A percentile compares a stretch with the other conserved stretches of the same genome.
These are phyloP conservation scores for Clonostachys rhizophaga DNA, from an alignment of 2,329 filamentous ascomycete genomes.

Conservation along the genomic window DNA sequence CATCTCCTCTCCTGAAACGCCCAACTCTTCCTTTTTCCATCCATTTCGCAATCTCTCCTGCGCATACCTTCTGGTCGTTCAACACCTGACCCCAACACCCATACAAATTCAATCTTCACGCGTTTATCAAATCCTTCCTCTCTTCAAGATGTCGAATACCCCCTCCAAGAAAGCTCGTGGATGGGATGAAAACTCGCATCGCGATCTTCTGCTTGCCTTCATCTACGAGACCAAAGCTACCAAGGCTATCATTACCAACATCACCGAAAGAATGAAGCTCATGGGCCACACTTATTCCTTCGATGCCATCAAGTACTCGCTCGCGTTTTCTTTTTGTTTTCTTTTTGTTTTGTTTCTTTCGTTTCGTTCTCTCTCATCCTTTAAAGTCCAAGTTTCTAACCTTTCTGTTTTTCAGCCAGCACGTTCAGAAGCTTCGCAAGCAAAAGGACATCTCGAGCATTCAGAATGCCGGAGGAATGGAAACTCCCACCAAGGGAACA, in stretches of 20 bases:
- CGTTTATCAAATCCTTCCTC: background rate
- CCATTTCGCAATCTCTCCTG: slow-evolving; percentile 1
- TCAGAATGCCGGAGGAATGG: slow-evolving; percentile 7
- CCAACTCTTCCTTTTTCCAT: slow-evolving; percentile 1
- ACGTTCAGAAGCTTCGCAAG: slow-evolving; percentile 38
- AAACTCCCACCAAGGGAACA: background rate
- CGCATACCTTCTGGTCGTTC: slow-evolving; percentile 1
- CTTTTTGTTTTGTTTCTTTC: slow-evolving; percentile 1
- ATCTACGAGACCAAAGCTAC: slow-evolving; percentile 15
- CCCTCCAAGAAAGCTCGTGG: background rate
- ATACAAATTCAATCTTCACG: slow-evolving; percentile 1
- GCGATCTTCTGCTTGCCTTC: slow-evolving; percentile 29
- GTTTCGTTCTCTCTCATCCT: background rate
- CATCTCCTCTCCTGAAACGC: slow-evolving; percentile 3
- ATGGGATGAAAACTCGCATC: slow-evolving; percentile 29
- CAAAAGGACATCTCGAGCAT: slow-evolving; percentile 19
- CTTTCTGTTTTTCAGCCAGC: slow-evolving; percentile 27
- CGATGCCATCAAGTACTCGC: slow-evolving; percentile 31
- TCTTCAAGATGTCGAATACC: background rate
- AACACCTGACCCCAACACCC: background rate
- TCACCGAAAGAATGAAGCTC: slow-evolving; percentile 20
- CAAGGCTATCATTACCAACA: slow-evolving; percentile 20
- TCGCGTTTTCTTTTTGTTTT: background rate
- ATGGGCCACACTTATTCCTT: slow-evolving; percentile 31
- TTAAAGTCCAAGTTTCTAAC: slow-evolving; percentile 2